A percentile compares a stretch with the other conserved stretches of the same genome.
Conservation (phyloP, 345 rosid species). For the Arabidopsis suecica region DNA sequence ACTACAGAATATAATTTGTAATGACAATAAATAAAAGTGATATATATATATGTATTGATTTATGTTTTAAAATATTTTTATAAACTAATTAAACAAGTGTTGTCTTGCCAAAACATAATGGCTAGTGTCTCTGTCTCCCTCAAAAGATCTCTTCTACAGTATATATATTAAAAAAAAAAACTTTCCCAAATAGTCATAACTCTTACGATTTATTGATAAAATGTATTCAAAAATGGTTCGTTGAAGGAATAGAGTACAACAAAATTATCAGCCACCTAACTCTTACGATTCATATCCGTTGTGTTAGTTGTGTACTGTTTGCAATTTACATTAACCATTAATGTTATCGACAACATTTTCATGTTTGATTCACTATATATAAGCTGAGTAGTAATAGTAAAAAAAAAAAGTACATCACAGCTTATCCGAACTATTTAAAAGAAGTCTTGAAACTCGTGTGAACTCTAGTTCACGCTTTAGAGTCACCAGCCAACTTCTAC, state of each 20-base stretch:
- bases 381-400: background rate
- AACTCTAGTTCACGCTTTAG: constrained; percentile 34
- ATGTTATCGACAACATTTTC: constrained; percentile 17
- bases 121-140: background rate
- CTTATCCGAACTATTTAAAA: constrained; percentile 22
- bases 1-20: no score
- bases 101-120: background rate
- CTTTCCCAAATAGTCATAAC: background rate
- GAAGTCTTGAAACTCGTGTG: constrained; percentile 40
- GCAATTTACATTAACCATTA: constrained; percentile 30
- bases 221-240: background rate
- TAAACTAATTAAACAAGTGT: no score
- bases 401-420: background rate
- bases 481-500: constrained; percentile 22
- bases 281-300: constrained; percentile 1
- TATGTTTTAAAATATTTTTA: no score
- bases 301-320: background rate
- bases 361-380: constrained; percentile 32
- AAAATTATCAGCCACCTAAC: background rate
- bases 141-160: background rate
- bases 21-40: no score
- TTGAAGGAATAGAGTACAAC: constrained; percentile 5
- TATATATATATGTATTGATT: no score
- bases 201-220: background rate
- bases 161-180: background rate